These are phyloP conservation scores for Arabidopsis suecica DNA, from an alignment of 345 rosid species.

Conservation along the genomic window DNA sequence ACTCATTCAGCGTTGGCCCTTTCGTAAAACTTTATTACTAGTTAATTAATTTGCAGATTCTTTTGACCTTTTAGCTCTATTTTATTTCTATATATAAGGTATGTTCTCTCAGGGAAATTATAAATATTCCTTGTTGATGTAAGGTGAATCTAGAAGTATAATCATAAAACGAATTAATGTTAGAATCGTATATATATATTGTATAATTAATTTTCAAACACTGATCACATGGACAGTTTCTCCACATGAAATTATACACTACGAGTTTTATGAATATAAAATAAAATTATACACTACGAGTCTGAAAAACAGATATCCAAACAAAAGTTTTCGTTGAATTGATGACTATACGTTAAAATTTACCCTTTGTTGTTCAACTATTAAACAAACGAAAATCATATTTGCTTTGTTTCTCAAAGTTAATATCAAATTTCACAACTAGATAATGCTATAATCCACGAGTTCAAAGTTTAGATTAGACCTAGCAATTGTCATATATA, in stretches of 20 bases:
- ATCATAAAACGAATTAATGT: slow-evolving; percentile 1
- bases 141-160: slow-evolving; percentile 17
- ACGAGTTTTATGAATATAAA: background rate
- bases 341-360: background rate
- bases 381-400: no score
- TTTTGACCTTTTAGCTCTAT: slow-evolving; percentile 30
- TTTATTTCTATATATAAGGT: slow-evolving; percentile 1
- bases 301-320: background rate
- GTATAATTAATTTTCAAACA: background rate
- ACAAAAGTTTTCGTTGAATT: background rate
- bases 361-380: background rate
- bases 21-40: background rate
- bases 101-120: slow-evolving; percentile 6
- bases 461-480: background rate
- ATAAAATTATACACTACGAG: no score
- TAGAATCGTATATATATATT: background rate
- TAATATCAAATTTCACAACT: no score
- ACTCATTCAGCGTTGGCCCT: background rate
- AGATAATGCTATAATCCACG: background rate
- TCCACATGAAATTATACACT: background rate
- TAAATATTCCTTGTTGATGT: slow-evolving; percentile 13
- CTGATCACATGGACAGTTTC: background rate
- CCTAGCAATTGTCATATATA: background rate
- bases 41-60: slow-evolving; percentile 22
- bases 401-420: background rate